phyloP scores from a whole-genome alignment of 106 monocot genomes.

The Narthecium ossifragum region DNA sequence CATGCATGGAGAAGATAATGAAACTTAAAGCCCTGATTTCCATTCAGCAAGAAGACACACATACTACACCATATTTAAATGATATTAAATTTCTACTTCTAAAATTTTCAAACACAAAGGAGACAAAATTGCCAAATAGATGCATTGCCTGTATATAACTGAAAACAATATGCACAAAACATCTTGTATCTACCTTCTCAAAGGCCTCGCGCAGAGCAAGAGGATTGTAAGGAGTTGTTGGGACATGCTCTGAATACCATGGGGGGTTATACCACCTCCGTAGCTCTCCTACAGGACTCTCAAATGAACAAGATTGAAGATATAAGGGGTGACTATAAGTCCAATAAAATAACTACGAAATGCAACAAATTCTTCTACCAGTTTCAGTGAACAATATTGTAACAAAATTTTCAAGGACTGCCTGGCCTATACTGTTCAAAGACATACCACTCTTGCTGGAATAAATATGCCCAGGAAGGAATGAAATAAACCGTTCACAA shows the following conservation, averaged over 20 bases:
- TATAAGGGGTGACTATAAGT: too few relatives aligned
- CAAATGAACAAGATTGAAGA: neutral
- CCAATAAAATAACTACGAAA: too few relatives aligned
- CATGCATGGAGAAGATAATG: neutral
- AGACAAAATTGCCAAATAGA: too few relatives aligned
- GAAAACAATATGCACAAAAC: neutral
- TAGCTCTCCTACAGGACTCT: neutral
- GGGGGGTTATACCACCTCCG: slow-evolving; percentile 70
- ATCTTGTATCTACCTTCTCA: slow-evolving; percentile 50
- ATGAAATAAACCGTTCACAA: slow-evolving; percentile 40
- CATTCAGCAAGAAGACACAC: too few relatives aligned
- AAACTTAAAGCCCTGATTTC: too few relatives aligned
- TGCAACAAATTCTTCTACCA: too few relatives aligned
- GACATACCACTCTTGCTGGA: slow-evolving; percentile 55
- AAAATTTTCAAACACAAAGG: too few relatives aligned
- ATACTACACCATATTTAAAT: too few relatives aligned
- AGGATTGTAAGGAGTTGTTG: slow-evolving; percentile 57
- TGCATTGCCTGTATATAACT: too few relatives aligned
- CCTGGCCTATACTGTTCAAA: neutral
- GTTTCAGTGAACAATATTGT: too few relatives aligned
- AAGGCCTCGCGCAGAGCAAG: slow-evolving; percentile 63
- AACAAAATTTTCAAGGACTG: too few relatives aligned
- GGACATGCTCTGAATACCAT: slow-evolving; percentile 64
- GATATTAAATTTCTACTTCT: too few relatives aligned
- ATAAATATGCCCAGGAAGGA: slow-evolving; percentile 53